Percentiles rank a stretch among this genome's conserved stretches.
phyloP scores from a whole-genome alignment of 371 early-diverging fungal species.

The Mucor irregularis region DNA sequence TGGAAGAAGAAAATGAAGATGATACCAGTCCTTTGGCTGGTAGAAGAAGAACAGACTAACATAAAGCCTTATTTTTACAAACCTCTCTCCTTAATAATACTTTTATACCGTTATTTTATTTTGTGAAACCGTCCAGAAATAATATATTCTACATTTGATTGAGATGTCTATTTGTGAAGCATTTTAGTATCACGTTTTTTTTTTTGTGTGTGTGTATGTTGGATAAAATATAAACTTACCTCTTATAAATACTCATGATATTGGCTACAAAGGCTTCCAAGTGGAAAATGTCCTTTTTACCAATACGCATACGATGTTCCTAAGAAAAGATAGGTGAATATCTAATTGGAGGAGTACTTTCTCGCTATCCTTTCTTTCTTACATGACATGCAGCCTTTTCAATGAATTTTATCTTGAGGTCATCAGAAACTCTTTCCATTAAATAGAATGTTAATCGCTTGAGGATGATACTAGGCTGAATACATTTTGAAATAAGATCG shows the following conservation, averaged over 20 bases:
- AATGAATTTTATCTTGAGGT: conserved; percentile 68
- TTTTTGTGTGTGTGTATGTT: no score
- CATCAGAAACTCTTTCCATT: conserved; percentile 58
- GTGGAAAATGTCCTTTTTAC: conserved; percentile 96
- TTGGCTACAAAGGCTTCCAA: conserved; percentile 96
- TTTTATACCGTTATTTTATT: no score
- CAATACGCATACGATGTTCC: conserved; percentile 87
- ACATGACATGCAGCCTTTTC: conserved; percentile 82
- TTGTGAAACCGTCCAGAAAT: no score
- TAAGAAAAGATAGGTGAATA: conserved; percentile 26
- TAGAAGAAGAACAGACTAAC: conserved; percentile 5
- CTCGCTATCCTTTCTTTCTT: no score
- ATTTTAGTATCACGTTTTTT: no score
- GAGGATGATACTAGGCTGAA: conserved; percentile 77
- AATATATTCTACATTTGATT: conserved; percentile 6
- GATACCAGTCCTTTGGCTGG: conserved; percentile 10
- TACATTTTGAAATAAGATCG: conserved; percentile 87
- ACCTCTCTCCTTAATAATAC: no score
- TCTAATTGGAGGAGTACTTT: no score
- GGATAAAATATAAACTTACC: conserved; percentile 19
- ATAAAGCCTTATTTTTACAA: no score
- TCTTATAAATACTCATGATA: conserved; percentile 76
- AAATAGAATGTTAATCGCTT: conserved; percentile 74
- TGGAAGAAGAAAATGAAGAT: conserved; percentile 13
- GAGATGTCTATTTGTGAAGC: conserved; percentile 14